A percentile compares a stretch with the other conserved stretches of the same genome.
These are phyloP conservation scores for Zizania palustris DNA, from an alignment of 202 grass and related monocot species.

Conservation along the genomic window DNA sequence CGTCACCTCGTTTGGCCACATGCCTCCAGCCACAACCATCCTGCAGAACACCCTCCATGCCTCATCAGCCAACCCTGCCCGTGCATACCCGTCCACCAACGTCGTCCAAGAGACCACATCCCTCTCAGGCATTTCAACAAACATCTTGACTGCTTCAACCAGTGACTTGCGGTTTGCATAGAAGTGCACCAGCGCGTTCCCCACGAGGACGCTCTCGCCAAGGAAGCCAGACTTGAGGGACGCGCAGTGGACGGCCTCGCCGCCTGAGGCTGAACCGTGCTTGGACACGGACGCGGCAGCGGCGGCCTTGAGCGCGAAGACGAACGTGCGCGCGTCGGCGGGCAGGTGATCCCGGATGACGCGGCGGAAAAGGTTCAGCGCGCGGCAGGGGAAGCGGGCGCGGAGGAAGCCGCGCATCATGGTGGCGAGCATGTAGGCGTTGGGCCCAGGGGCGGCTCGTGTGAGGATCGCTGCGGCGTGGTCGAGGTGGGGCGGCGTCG, in stretches of 20 bases:
- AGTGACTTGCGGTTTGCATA: constrained; percentile 10
- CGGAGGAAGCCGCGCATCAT: constrained; percentile 68
- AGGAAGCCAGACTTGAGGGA: constrained; percentile 49
- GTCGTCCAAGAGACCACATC: constrained; percentile 78
- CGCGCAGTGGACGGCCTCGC: constrained; percentile 47
- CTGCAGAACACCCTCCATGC: constrained; percentile 61
- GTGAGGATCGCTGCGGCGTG: constrained; percentile 52
- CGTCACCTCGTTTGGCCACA: constrained; percentile 52
- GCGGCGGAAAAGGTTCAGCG: constrained; percentile 46
- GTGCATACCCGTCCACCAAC: constrained; percentile 51
- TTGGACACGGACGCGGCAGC: neutral
- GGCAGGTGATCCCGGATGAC: constrained; percentile 40
- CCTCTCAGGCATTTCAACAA: constrained; percentile 52
- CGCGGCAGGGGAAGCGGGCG: constrained; percentile 36
- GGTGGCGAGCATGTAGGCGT: constrained; percentile 63
- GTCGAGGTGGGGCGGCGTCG: constrained; percentile 43
- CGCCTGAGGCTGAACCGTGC: neutral
- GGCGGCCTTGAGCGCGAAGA: constrained; percentile 60
- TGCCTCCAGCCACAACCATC: constrained; percentile 42
- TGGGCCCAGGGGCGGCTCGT: constrained; percentile 32
- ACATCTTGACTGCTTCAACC: constrained; percentile 34
- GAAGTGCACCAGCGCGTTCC: constrained; percentile 52
- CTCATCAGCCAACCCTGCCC: constrained; percentile 26
- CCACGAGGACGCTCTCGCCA: constrained; percentile 40
- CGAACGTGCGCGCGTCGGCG: constrained; percentile 57